Base-by-base conservation (phyloP, 176 grass and related monocot species). In the Miscanthus lutarioriparius region DNA sequence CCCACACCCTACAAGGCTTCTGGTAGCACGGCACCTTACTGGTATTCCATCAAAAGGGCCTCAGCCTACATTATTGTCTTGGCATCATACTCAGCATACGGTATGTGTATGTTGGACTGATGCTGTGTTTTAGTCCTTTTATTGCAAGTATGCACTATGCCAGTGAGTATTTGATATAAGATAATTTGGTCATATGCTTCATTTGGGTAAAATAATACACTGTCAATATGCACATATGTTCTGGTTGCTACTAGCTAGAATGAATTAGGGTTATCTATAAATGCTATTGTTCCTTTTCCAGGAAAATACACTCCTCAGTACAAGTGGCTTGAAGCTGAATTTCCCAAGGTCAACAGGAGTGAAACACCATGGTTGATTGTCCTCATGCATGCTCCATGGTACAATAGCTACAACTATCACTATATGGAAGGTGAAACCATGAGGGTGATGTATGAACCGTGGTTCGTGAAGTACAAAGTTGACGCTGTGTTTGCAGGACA, bases 381-480 rank as follows among this genome's bases (percentile, higher is more conserved):
- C 26, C 86, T 98, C n/a, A 82, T 95, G 92, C 96, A 98, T 22
- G 76, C 96, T 37, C 96, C 96, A 15, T 98, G 92, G 95, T 98
- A 98, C 53, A 98, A 98, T 80, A 98, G 95, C 87, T 95, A 98
- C 47, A 93, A 95, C 76, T 93, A 98, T 53, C 96, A 95, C 64
- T 95, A 93, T 64, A 98, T 98, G 96, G 95, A 98, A 85, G 96
- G 96, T 22, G 92, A 98, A 80, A 88, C 76, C 72, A 98, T 98
- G 96, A 85, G 92, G 87, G 95, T 98, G 19, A 91, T 98, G 82
- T 98, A 87, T 15, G 95, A 98, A 78, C 73, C 70, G 4, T 98
- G 92, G 95, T 95, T 98, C 14, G 92, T 98, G 13, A 88, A 90
- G 80, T 92, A 95, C 85, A 98, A 98, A 82, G 95, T 98, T 3